A percentile compares a stretch with the other conserved stretches of the same genome.
Evolutionary conservation across 768 basidiomycete species (phyloP).

Genomic region (Lactarius deliciosus): DNA sequence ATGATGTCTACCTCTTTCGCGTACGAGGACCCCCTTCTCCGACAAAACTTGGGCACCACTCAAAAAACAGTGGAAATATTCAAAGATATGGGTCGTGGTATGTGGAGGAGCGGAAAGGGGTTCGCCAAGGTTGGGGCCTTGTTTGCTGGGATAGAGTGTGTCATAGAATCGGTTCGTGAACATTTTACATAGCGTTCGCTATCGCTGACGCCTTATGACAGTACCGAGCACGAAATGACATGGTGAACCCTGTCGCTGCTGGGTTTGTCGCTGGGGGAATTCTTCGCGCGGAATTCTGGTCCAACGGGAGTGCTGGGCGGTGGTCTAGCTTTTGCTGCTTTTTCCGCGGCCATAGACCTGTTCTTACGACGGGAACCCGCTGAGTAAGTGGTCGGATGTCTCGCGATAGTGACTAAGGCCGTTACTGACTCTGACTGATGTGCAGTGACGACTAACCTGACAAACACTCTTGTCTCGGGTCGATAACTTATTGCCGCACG

Average conservation of each 20-base stretch:
- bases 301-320: slow-evolving; percentile 86
- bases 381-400: slow-evolving; percentile 51
- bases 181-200: neutral
- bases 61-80: slow-evolving; percentile 86
- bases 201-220: slow-evolving; percentile 34
- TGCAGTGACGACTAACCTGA: slow-evolving; percentile 22
- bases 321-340: slow-evolving; percentile 88
- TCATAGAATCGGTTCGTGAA: slow-evolving; percentile 83
- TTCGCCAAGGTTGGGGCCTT: slow-evolving; percentile 94
- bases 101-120: slow-evolving; percentile 87
- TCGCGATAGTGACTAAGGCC: neutral
- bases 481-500: slow-evolving; percentile 15
- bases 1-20: slow-evolving; percentile 95
- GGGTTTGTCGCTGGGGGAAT: slow-evolving; percentile 89
- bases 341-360: slow-evolving; percentile 87
- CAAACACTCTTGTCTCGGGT: neutral
- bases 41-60: slow-evolving; percentile 57
- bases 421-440: slow-evolving; percentile 16
- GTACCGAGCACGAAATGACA: slow-evolving; percentile 97
- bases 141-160: slow-evolving; percentile 94
- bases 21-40: slow-evolving; percentile 89
- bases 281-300: slow-evolving; percentile 82
- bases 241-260: slow-evolving; percentile 83
- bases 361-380: slow-evolving; percentile 79
- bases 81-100: slow-evolving; percentile 91